Evolutionary conservation across 2,329 filamentous ascomycete species (phyloP).

Genomic region (Trichoderma citrinoviride): DNA sequence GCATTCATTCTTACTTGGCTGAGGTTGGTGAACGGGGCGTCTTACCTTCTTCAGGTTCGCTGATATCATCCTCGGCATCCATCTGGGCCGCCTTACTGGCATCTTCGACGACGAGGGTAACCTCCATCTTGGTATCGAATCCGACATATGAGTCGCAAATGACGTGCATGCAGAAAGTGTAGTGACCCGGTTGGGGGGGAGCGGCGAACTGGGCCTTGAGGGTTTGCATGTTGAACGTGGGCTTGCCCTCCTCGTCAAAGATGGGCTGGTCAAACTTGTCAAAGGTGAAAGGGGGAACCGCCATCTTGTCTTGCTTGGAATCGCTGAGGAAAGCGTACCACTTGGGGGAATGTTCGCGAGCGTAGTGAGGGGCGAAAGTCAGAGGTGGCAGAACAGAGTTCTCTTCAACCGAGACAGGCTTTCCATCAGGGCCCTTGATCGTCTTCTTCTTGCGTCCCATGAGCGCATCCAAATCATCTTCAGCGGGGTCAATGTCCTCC

Average conservation of each 20-base stretch:
- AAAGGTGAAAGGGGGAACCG: slow-evolving; percentile 95
- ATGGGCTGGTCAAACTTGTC: slow-evolving; percentile 87
- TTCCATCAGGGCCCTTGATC: slow-evolving; percentile 60
- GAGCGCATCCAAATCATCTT: slow-evolving; percentile 85
- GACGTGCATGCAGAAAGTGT: slow-evolving; percentile 91
- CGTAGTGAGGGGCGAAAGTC: slow-evolving; percentile 86
- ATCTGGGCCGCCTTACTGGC: slow-evolving; percentile 79
- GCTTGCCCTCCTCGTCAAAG: slow-evolving; percentile 73
- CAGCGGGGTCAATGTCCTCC: slow-evolving; percentile 86
- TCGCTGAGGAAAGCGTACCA: slow-evolving; percentile 97
- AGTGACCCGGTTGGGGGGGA: slow-evolving; percentile 86
- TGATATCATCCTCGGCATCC: slow-evolving; percentile 88
- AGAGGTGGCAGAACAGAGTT: slow-evolving; percentile 74
- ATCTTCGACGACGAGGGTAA: slow-evolving; percentile 85
- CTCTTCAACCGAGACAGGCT: slow-evolving; percentile 55
- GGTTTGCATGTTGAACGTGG: slow-evolving; percentile 93
- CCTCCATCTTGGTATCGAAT: slow-evolving; percentile 88
- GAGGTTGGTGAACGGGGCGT: slow-evolving; percentile 5
- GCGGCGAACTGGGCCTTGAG: slow-evolving; percentile 97
- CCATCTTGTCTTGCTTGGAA: slow-evolving; percentile 90
- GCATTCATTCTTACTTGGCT: not conserved
- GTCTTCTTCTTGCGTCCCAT: slow-evolving; percentile 72
- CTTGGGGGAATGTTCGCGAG: slow-evolving; percentile 81
- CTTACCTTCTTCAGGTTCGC: slow-evolving; percentile 95
- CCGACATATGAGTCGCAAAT: slow-evolving; percentile 94